Evolutionary conservation across 179 eudicot genomes (phyloP), one percentile per base, ranked within the genome.

Genomic region (Spinacia oleracea): DNA sequence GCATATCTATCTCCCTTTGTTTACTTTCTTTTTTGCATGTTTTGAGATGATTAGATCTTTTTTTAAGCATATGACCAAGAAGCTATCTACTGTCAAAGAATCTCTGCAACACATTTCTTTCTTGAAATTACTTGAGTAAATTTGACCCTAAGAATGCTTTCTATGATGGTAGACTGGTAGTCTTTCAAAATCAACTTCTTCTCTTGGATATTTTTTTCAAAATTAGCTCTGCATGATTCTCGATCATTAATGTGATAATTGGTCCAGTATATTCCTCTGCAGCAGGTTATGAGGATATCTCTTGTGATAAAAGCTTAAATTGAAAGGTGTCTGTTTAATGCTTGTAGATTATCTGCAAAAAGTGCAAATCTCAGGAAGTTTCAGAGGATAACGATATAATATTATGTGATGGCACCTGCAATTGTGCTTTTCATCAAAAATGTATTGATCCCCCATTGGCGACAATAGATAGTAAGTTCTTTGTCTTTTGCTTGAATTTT

Each of bases 401-500:
- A 80, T 91, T 93, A 51, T 96, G 99, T 89, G 99, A 93, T 70
- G 99, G 99, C 73, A 88, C 96, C 23, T 96, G 99, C 83, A 93
- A 93, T 77, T 88, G 98, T 83, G 99, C 92, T 78, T 96, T 91
- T 81, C 99, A 96, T 85, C 97, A 96, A 81, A 87, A 93, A 79
- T 96, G 99, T 82, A 89, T 91, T 27, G 98, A 96, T 78, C 98
- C 99, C 66, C 99, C 99, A 29, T 83, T 96, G 82, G 89, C 86
- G 55, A 91, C 99, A 69, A 87, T 89, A 90, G 91, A 91, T 76
- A 93, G 99, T 96, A 84, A 93, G 98, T 78, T 69, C 38, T 72
- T 53, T 53, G 34, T 32, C 46, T 32, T 70, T 80, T 58, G 32
- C 62, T 73, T 74, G 56, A 53, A 20, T 69, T 35, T 51, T 71